Percentiles rank a stretch among this genome's conserved stretches.
Evolutionary conservation across 176 grass and related monocot genomes (phyloP).

Genomic region (Oryza officinalis): DNA sequence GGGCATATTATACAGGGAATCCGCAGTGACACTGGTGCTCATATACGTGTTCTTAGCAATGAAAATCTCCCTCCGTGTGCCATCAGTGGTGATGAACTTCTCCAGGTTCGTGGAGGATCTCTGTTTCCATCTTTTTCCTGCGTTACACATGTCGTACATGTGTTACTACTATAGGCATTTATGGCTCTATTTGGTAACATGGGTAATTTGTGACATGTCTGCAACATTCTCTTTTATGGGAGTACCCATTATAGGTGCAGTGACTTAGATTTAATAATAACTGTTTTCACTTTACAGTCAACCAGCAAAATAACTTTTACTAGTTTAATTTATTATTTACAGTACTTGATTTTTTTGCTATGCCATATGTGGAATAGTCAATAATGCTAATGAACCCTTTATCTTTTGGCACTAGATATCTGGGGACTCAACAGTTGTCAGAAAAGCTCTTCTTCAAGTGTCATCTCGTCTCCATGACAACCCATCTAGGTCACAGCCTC

Average conservation of each 20-base stretch:
- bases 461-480: constrained; percentile 92
- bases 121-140: neutral
- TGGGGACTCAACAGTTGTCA: constrained; percentile 69
- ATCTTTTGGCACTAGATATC: constrained; percentile 59
- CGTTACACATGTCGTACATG: constrained; percentile 12
- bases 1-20: constrained; percentile 89
- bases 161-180: constrained; percentile 6
- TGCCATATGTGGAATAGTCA: neutral
- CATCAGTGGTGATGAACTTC: constrained; percentile 80
- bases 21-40: constrained; percentile 79
- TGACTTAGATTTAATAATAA: neutral
- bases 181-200: neutral
- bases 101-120: constrained; percentile 59
- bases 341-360: neutral
- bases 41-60: constrained; percentile 87
- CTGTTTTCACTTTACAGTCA: neutral
- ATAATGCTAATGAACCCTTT: constrained; percentile 16
- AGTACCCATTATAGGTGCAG: neutral
- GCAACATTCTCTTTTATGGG: neutral
- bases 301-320: neutral
- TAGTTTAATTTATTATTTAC: neutral
- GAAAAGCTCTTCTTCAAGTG: constrained; percentile 84
- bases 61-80: constrained; percentile 90
- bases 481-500: constrained; percentile 87
- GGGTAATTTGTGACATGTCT: neutral